A percentile compares a stretch with the other conserved stretches of the same genome.
Conservation (phyloP, 768 basidiomycete genomes). For the Chalciporus chontae region DNA sequence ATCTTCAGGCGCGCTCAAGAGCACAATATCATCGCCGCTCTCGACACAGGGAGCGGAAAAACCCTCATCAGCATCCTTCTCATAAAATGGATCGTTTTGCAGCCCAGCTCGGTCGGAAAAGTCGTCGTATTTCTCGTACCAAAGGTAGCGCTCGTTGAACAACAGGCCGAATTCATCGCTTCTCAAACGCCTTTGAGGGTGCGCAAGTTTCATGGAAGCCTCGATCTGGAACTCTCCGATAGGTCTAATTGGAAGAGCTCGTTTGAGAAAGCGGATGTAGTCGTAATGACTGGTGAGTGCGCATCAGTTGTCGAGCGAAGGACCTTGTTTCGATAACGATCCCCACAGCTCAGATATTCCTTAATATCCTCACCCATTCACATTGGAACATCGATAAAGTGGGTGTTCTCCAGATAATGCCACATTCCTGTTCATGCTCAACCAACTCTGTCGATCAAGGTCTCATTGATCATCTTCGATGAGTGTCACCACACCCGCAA, state of each 20-base stretch:
- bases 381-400: constrained; percentile 72
- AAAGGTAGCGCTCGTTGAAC: constrained; percentile 80
- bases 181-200: constrained; percentile 66
- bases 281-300: constrained; percentile 78
- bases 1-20: constrained; percentile 50
- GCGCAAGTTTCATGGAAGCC: constrained; percentile 63
- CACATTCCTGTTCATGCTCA: not conserved
- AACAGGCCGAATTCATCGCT: constrained; percentile 67
- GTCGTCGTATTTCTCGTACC: constrained; percentile 81
- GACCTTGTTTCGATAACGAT: constrained; percentile 3
- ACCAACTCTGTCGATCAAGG: constrained; percentile 30
- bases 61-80: constrained; percentile 59
- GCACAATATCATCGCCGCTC: constrained; percentile 53
- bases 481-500: constrained; percentile 57
- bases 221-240: constrained; percentile 71
- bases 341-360: constrained; percentile 69
- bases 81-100: constrained; percentile 69
- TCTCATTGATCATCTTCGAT: constrained; percentile 54
- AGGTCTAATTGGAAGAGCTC: constrained; percentile 59
- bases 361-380: constrained; percentile 78
- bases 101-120: constrained; percentile 49
- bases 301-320: not conserved
- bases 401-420: constrained; percentile 1
- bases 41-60: constrained; percentile 62
- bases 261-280: constrained; percentile 63